Percentiles rank a stretch among this genome's conserved stretches.
Conservation (phyloP, 192 early-diverging fungal species). For the Linnemannia schmuckeri region DNA sequence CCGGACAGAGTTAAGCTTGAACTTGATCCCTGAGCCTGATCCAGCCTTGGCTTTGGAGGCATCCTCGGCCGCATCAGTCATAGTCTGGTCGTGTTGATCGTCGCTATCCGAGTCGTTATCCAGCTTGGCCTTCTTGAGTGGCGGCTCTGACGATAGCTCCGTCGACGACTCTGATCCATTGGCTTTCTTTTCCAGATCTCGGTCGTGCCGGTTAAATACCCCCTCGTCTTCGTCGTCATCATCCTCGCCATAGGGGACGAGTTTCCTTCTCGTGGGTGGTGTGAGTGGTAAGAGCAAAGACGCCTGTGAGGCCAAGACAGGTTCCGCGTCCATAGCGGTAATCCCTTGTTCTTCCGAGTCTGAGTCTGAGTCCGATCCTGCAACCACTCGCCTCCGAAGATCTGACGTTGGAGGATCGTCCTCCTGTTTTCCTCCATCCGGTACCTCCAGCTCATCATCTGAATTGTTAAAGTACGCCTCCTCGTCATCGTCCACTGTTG, state of each 20-base stretch:
- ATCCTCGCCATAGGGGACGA: constrained; percentile 49
- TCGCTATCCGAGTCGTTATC: constrained; percentile 17
- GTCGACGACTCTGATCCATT: constrained; percentile 6
- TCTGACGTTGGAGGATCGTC: constrained; percentile 45
- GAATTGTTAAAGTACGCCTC: constrained; percentile 86
- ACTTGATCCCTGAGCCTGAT: constrained; percentile 36
- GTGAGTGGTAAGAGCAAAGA: constrained; percentile 13
- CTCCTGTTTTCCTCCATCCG: constrained; percentile 46
- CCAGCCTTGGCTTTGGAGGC: constrained; percentile 7
- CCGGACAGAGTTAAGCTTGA: constrained; percentile 35
- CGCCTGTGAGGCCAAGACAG: constrained; percentile 33
- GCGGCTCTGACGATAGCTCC: constrained; percentile 15
- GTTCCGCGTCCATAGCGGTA: constrained; percentile 27
- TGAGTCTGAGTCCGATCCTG: constrained; percentile 11
- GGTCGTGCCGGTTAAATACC: constrained; percentile 23
- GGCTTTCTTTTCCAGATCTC: background rate
- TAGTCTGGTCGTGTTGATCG: constrained; percentile 6
- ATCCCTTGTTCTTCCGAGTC: constrained; percentile 7
- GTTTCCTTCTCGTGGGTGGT: constrained; percentile 27
- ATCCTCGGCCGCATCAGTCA: constrained; percentile 3
- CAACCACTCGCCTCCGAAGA: constrained; percentile 36
- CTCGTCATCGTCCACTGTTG: constrained; percentile 77
- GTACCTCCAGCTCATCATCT: constrained; percentile 69
- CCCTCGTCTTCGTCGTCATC: constrained; percentile 43
- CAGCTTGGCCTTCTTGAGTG: constrained; percentile 35